A percentile compares a stretch with the other conserved stretches of the same genome.
Evolutionary conservation across 1,284 basidiomycete species (phyloP).

Genomic region (Salmacisia buchloeana): DNA sequence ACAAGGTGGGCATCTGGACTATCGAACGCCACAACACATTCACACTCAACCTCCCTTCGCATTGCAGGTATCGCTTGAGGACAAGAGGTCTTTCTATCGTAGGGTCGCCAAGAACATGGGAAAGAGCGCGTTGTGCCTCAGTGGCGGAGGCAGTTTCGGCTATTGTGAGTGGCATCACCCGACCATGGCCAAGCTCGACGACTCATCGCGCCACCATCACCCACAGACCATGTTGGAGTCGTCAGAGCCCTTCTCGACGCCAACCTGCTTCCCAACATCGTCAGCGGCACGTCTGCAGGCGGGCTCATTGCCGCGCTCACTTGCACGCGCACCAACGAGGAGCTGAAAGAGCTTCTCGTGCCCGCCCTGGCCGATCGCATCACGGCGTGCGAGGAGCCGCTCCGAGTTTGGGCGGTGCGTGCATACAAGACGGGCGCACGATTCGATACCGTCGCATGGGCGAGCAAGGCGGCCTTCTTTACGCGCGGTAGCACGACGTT

Average conservation of each 20-base stretch:
- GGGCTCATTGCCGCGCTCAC: constrained; percentile 65
- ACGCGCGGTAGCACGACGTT: constrained; percentile 92
- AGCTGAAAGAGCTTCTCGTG: constrained; percentile 63
- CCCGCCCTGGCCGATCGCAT: constrained; percentile 66
- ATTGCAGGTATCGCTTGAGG: constrained; percentile 66
- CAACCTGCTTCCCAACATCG: constrained; percentile 76
- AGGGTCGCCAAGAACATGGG: constrained; percentile 82
- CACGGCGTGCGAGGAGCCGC: constrained; percentile 78
- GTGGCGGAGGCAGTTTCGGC: constrained; percentile 87
- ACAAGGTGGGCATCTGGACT: constrained; percentile 2
- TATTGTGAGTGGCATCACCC: constrained; percentile 58
- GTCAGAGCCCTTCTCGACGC: constrained; percentile 86
- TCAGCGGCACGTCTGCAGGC: constrained; percentile 85
- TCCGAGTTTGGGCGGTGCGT: constrained; percentile 65
- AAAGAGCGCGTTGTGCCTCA: constrained; percentile 81
- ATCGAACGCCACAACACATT: background rate
- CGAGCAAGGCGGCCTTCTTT: constrained; percentile 69
- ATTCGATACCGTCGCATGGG: constrained; percentile 88
- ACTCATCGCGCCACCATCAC: background rate
- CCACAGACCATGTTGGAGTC: constrained; percentile 69
- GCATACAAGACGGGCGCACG: constrained; percentile 82
- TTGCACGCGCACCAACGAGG: constrained; percentile 84
- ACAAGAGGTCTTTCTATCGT: constrained; percentile 89
- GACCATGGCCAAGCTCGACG: background rate
- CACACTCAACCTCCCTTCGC: background rate